A percentile compares a stretch with the other conserved stretches of the same genome.
Evolutionary conservation across 2,329 filamentous ascomycete genomes (phyloP).

Genomic region (Aspergillus terreus): DNA sequence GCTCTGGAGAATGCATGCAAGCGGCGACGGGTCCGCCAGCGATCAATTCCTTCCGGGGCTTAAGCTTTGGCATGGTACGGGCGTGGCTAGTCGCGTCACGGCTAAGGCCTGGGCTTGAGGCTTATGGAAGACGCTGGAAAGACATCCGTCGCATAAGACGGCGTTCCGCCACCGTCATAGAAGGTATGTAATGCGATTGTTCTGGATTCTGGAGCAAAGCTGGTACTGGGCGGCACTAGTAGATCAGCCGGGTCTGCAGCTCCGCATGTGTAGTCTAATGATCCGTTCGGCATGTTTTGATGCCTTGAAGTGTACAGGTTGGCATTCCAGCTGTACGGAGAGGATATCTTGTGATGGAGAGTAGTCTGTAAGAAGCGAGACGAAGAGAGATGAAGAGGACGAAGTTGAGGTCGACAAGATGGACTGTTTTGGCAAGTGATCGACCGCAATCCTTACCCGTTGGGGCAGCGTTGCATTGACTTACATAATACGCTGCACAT

Average conservation of each 20-base stretch:
- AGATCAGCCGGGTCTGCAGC: not conserved
- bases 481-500: not conserved
- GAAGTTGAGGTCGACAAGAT: not conserved
- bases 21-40: not conserved
- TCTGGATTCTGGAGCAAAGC: not conserved
- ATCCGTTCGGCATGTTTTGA: not conserved
- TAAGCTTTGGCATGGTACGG: conserved; percentile 3
- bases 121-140: not conserved
- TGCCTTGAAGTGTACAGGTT: too few species aligned
- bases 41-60: not conserved
- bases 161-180: not conserved
- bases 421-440: not conserved
- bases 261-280: not conserved
- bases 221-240: not conserved
- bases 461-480: not conserved
- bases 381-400: not conserved
- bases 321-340: not conserved
- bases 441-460: not conserved
- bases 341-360: too few species aligned
- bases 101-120: not conserved
- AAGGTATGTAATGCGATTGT: not conserved
- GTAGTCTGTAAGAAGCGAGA: not conserved
- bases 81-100: not conserved
- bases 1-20: too few species aligned
- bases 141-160: not conserved